A percentile compares a stretch with the other conserved stretches of the same genome.
Evolutionary conservation across 1,284 basidiomycete genomes (phyloP).

Genomic region (Apiotrichum akiyoshidainum): DNA sequence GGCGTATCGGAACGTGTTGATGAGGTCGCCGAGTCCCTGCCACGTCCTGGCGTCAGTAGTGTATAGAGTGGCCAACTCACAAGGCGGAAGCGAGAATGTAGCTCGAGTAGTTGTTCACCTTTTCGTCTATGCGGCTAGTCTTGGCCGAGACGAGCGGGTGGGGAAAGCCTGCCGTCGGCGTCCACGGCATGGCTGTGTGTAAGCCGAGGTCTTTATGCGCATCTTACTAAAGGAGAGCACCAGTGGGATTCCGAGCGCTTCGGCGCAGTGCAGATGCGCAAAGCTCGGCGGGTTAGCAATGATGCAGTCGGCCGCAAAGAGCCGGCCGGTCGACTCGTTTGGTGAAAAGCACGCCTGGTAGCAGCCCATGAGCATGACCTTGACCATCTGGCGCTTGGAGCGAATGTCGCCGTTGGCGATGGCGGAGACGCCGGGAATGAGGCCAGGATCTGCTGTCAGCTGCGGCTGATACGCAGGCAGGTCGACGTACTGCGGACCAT

Average conservation of each 20-base stretch:
- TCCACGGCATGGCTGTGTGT: conserved; percentile 65
- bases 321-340: conserved; percentile 51
- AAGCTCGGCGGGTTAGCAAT: conserved; percentile 65
- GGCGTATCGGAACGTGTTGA: conserved; percentile 60
- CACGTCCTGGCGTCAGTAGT: conserved; percentile 15
- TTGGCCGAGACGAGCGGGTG: conserved; percentile 63
- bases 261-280: conserved; percentile 63
- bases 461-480: no score
- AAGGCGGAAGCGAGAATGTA: conserved; percentile 60
- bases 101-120: conserved; percentile 59
- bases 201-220: not conserved
- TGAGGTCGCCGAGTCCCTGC: conserved; percentile 58
- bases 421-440: conserved; percentile 38
- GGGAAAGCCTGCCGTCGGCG: conserved; percentile 60
- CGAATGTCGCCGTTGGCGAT: conserved; percentile 41
- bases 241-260: conserved; percentile 62
- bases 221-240: conserved; percentile 50
- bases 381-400: conserved; percentile 44
- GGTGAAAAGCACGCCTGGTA: conserved; percentile 58
- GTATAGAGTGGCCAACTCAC: conserved; percentile 16
- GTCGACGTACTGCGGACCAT: conserved; percentile 49
- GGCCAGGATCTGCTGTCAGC: conserved; percentile 40
- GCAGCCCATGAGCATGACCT: conserved; percentile 59
- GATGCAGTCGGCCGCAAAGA: conserved; percentile 62
- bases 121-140: conserved; percentile 56